Evolutionary conservation across 2,329 filamentous ascomycete genomes (phyloP), one percentile per base, ranked within the genome.

Genomic region (Diaporthe longicolla): DNA sequence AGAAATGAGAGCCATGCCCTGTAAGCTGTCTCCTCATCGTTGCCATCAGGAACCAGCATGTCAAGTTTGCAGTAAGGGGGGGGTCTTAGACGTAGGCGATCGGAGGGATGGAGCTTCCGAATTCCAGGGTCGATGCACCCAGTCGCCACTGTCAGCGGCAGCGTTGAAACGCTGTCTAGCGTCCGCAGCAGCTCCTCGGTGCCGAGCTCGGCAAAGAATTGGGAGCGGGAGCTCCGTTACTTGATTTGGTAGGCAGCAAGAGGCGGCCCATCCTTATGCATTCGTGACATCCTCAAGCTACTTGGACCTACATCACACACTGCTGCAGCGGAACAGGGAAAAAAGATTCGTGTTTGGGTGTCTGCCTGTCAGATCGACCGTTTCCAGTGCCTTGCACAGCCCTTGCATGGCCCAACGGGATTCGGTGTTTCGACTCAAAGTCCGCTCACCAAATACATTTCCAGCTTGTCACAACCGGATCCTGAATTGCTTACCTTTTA

Each of bases 391-490:
- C 21, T 24, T 10, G 45, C 24, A 52, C 29, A 35, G n/a, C 29
- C 32, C n/a, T 37, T 54, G 48, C 45, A 19, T 13, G 9, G 4
- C 32, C 35, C 17, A 37, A 13, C 71, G 71, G 61, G 24, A 6
- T 72, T 72, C 71, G 71, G 71, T 32, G 26, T 54, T 72, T 69
- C n/a, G 32, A 26, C 7, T 2, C 21, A 54, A 68, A 54, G 32
- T 40, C 63, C 63, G 63, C 40, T 4, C 21, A 52, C 13, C 13
- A 1, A 37, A 50, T 6, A 4, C 13, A 0, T 13, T 11, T 8
- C 45, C 45, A 9, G 15, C 17, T 24, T 45, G 24, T 15, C 19
- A 26, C 4, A 6, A 17, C 57, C n/a, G 43, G 15, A 19, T 13
- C 17, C 6, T 8, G 43, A 45, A 45, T 19, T 45, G 3, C 2